These are phyloP conservation scores for Penicillium sp. DNA, from an alignment of 2,329 filamentous ascomycete genomes.

Conservation along the genomic window DNA sequence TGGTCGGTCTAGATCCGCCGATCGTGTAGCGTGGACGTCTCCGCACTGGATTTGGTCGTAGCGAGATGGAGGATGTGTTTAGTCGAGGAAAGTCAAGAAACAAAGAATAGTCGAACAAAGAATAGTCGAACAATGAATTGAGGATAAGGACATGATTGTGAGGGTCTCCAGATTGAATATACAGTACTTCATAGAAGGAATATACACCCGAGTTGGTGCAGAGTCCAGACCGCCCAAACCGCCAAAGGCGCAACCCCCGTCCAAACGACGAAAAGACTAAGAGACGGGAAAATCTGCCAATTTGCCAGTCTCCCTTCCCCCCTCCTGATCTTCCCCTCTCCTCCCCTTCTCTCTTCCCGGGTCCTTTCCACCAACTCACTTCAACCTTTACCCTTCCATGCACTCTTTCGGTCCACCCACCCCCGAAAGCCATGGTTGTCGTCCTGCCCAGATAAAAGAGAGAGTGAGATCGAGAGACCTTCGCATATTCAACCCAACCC, in stretches of 20 bases:
- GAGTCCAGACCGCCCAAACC: slow-evolving; percentile 41
- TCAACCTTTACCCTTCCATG: slow-evolving; percentile 9
- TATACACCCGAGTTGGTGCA: no score
- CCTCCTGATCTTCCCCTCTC: slow-evolving; percentile 24
- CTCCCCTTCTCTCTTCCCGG: not conserved
- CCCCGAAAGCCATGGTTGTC: slow-evolving; percentile 20
- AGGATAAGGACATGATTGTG: not conserved
- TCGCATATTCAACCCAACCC: slow-evolving; percentile 21
- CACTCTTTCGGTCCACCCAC: slow-evolving; percentile 9
- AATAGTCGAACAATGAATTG: slow-evolving; percentile 10
- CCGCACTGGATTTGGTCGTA: slow-evolving; percentile 4
- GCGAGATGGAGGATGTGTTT: not conserved
- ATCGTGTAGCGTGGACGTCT: slow-evolving; percentile 26
- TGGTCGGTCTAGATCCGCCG: slow-evolving; percentile 33
- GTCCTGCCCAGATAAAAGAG: slow-evolving; percentile 13
- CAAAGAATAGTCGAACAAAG: not conserved
- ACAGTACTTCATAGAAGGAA: no score
- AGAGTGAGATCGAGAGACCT: slow-evolving; percentile 9
- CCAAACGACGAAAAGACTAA: slow-evolving; percentile 7
- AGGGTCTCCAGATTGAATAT: not conserved
- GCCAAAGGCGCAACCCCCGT: slow-evolving; percentile 16
- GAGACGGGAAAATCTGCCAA: slow-evolving; percentile 33
- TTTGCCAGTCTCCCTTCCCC: no score
- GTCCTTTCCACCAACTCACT: slow-evolving; percentile 11
- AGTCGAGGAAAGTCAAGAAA: not conserved